Base-by-base conservation (phyloP, 2,329 filamentous ascomycete species). In the Aspergillus sp. region DNA sequence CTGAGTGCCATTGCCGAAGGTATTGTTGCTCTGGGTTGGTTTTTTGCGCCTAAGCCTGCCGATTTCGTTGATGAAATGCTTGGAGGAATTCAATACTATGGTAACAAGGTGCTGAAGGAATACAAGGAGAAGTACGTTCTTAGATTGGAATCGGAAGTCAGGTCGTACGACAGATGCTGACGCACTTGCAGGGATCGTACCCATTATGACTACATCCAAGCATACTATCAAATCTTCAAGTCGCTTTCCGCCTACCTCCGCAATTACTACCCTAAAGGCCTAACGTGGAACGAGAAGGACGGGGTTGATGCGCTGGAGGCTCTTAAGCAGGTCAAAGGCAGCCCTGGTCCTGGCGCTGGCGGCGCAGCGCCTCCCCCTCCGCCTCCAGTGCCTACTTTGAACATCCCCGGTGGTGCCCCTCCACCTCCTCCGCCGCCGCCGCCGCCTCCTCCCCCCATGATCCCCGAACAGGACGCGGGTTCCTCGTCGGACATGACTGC, bases 221-320 rank as follows among this genome's bases (percentile, higher is more conserved):
- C 91, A n/a, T 97, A 96, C 79, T 96, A 96, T 76, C 87, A 88
- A 68, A 84, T 97, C 59, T 96, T 96, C 80, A 90, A 89, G 67
- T 87, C 92, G 31, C 86, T 99, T 44, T 81, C 86, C 57, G 87
- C 89, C 51, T 97, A 96, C 72, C 87, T 95, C 64, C 93, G 93
- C 78, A 86, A 91, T 67, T 87, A 93, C 73, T 96, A 90, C 73
- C 79, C 86, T 17, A 86, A 82, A 48, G 93, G 93, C 48, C 83
- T 98, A 59, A 84, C 85, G 5, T 99, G 95, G 95, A 98, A 98
- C 74, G 79, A 87, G 47, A 83, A 87, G 64, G 89, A 90, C 61
- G 86, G 85, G 35, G 81, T 89, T 59, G 84, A 93, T 51, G 89
- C 90, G 1, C 81, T 87, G 62, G 88, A 95, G 64, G 83, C 86